These are phyloP conservation scores for Rugosomyces carneus DNA, from an alignment of 1,284 basidiomycete genomes.

Conservation along the genomic window DNA sequence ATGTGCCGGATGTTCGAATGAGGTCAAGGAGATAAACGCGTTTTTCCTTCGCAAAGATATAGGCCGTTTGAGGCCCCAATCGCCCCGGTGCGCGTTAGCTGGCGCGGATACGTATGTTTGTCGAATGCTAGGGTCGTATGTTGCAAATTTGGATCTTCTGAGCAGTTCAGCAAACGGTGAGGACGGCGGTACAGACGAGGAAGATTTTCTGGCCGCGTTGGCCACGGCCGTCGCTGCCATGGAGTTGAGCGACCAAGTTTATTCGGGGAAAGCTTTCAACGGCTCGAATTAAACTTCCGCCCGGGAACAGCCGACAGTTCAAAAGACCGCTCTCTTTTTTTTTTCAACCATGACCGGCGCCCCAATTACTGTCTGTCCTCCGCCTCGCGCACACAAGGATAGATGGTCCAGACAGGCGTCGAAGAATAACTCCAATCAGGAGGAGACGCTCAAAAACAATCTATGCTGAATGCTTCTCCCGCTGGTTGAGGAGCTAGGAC, in stretches of 20 bases:
- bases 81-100: slow-evolving; percentile 63
- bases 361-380: slow-evolving; percentile 74
- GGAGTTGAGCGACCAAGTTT: too few relatives aligned
- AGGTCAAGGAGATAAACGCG: slow-evolving; percentile 52
- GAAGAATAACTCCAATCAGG: slow-evolving; percentile 43
- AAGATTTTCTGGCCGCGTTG: slow-evolving; percentile 28
- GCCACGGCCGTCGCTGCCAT: slow-evolving; percentile 13
- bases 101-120: slow-evolving; percentile 67
- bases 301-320: slow-evolving; percentile 12
- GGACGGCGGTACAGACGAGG: slow-evolving; percentile 26
- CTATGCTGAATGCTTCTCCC: slow-evolving; percentile 84
- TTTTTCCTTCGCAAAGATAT: slow-evolving; percentile 57
- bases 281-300: slow-evolving; percentile 17
- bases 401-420: slow-evolving; percentile 86
- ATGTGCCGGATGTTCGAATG: slow-evolving; percentile 61
- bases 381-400: slow-evolving; percentile 41
- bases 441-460: slow-evolving; percentile 76
- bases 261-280: too few relatives aligned
- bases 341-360: slow-evolving; percentile 41
- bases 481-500: slow-evolving; percentile 79
- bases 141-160: slow-evolving; percentile 69
- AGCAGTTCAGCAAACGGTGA: slow-evolving; percentile 70
- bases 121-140: slow-evolving; percentile 65
- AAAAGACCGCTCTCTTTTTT: slow-evolving; percentile 12
- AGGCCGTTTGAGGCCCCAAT: slow-evolving; percentile 77